These are phyloP conservation scores for Aegilops speltoides DNA, from an alignment of 176 grass and related monocot genomes.

Conservation along the genomic window DNA sequence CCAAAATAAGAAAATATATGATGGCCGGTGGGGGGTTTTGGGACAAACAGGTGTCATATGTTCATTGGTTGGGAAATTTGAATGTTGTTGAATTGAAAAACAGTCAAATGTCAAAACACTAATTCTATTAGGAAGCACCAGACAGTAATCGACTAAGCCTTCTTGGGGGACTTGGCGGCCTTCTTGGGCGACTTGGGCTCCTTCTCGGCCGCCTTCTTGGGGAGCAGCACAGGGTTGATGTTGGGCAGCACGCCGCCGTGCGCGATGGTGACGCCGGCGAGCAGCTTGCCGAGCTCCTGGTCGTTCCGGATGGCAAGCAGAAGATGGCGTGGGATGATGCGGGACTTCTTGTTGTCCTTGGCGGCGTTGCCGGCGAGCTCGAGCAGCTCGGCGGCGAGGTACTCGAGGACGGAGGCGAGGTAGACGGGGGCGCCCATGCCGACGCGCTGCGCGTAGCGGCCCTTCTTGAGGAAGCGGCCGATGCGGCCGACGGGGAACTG, in stretches of 20 bases:
- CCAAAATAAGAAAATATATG: no score
- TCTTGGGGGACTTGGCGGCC: conserved; percentile 39
- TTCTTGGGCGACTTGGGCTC: conserved; percentile 54
- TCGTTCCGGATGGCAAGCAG: conserved; percentile 57
- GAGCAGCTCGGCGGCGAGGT: conserved; percentile 43
- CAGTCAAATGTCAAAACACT: no score
- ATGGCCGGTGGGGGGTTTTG: no score
- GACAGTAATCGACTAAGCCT: not conserved
- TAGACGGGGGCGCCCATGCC: conserved; percentile 38
- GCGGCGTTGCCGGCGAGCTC: conserved; percentile 59
- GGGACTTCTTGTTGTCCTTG: conserved; percentile 59
- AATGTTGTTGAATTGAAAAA: no score
- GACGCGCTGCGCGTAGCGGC: conserved; percentile 41
- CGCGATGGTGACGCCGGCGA: conserved; percentile 51
- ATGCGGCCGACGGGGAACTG: conserved; percentile 77
- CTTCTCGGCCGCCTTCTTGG: conserved; percentile 46
- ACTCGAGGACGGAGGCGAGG: conserved; percentile 41
- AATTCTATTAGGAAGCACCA: no score
- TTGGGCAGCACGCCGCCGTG: conserved; percentile 54
- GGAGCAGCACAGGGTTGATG: conserved; percentile 54
- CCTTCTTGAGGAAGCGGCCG: conserved; percentile 68
- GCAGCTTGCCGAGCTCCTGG: conserved; percentile 56
- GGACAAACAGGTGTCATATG: no score
- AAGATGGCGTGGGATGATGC: conserved; percentile 55
- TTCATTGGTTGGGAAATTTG: no score